Evolutionary conservation across 2,329 filamentous ascomycete species (phyloP).

Genomic region (Fusarium sp.): DNA sequence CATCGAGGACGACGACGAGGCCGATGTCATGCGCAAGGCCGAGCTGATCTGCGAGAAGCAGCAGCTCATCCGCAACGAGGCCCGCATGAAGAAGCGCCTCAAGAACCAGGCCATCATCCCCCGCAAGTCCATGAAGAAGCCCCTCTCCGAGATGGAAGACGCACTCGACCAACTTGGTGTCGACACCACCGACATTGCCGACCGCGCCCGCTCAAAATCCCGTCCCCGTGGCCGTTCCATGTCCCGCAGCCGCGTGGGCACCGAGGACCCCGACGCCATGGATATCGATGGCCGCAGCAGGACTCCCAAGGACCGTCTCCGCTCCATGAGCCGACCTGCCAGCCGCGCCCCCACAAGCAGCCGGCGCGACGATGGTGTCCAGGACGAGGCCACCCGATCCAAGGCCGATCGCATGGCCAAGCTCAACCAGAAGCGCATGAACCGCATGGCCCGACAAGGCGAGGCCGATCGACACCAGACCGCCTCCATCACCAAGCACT

Average conservation of each 20-base stretch:
- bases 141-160: slow-evolving; percentile 85
- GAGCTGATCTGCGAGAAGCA: slow-evolving; percentile 96
- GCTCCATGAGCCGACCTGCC: slow-evolving; percentile 78
- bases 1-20: slow-evolving; percentile 87
- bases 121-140: slow-evolving; percentile 80
- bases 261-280: slow-evolving; percentile 77
- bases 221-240: slow-evolving; percentile 75
- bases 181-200: slow-evolving; percentile 78
- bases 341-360: slow-evolving; percentile 71
- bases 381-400: slow-evolving; percentile 68
- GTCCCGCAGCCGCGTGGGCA: slow-evolving; percentile 69
- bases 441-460: slow-evolving; percentile 95
- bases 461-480: slow-evolving; percentile 93
- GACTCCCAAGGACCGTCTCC: slow-evolving; percentile 64
- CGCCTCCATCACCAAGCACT: slow-evolving; percentile 84
- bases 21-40: slow-evolving; percentile 88
- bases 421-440: slow-evolving; percentile 97
- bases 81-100: slow-evolving; percentile 92
- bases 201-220: slow-evolving; percentile 74
- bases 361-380: slow-evolving; percentile 80
- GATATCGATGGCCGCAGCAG: slow-evolving; percentile 65
- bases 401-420: slow-evolving; percentile 90
- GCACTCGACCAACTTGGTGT: slow-evolving; percentile 86
- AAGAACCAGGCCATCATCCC: slow-evolving; percentile 98
- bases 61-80: slow-evolving; percentile 89